Evolutionary conservation across 306 rosid genomes (phyloP).

Genomic region (Ormosia emarginata): DNA sequence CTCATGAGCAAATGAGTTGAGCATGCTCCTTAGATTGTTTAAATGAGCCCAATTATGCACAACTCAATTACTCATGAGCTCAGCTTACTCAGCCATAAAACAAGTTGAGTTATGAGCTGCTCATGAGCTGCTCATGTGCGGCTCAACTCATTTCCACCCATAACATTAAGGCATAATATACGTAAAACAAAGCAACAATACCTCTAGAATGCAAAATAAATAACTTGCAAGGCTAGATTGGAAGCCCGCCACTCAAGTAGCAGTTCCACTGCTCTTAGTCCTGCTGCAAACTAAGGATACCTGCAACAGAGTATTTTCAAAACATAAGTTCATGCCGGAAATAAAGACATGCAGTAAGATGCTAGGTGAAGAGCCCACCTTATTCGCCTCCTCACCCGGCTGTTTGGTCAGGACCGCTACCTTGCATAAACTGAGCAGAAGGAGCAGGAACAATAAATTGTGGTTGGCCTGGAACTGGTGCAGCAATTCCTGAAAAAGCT

Average conservation of each 20-base stretch:
- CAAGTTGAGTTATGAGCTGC: not conserved
- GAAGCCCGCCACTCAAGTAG: constrained; percentile 96
- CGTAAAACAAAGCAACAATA: constrained; percentile 20
- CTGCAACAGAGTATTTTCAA: constrained; percentile 32
- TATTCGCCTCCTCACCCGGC: constrained; percentile 74
- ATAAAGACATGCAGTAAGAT: constrained; percentile 7
- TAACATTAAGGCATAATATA: not conserved
- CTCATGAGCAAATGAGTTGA: not conserved
- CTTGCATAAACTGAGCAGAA: constrained; percentile 70
- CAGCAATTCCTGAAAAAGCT: constrained; percentile 61
- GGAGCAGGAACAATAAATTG: constrained; percentile 78
- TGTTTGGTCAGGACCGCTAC: constrained; percentile 83
- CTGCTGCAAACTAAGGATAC: constrained; percentile 95
- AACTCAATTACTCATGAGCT: not conserved
- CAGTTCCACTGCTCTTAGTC: constrained; percentile 98
- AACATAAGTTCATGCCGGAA: constrained; percentile 14
- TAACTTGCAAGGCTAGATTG: constrained; percentile 94
- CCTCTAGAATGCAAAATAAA: constrained; percentile 97
- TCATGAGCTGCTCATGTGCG: not conserved
- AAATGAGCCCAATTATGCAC: not conserved
- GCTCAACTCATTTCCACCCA: constrained; percentile 1
- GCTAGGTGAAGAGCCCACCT: constrained; percentile 47
- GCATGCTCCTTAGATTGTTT: not conserved
- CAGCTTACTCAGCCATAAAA: not conserved
- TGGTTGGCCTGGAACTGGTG: constrained; percentile 76